Conservation (phyloP, 768 basidiomycete genomes). For the Phylloporus rhodoxanthus region DNA sequence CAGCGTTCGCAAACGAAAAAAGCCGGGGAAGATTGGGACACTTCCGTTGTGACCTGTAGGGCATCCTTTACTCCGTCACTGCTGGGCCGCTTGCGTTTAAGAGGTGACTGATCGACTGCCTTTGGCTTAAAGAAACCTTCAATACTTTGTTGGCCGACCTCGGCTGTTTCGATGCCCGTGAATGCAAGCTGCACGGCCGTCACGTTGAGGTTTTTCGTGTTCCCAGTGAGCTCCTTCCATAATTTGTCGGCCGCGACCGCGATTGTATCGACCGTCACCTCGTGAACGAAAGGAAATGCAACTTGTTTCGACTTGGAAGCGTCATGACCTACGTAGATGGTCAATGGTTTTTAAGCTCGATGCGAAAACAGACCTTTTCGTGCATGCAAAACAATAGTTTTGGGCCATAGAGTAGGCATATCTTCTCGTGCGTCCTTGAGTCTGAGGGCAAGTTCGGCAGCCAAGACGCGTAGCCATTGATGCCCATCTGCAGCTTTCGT, state of each 20-base stretch:
- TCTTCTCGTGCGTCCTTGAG: constrained; percentile 74
- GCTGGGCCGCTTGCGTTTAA: constrained; percentile 39
- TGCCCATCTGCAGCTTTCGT: constrained; percentile 68
- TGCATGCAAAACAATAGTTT: constrained; percentile 75
- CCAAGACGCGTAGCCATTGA: constrained; percentile 89
- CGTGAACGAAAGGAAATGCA: constrained; percentile 77
- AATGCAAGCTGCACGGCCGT: constrained; percentile 71
- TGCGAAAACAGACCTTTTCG: constrained; percentile 51
- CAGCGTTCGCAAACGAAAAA: constrained; percentile 61
- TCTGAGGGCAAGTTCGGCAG: constrained; percentile 83
- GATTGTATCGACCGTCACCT: constrained; percentile 72
- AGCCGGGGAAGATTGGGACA: not conserved
- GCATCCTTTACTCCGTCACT: constrained; percentile 7
- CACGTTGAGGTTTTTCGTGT: constrained; percentile 50
- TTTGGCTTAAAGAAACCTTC: constrained; percentile 70
- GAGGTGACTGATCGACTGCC: constrained; percentile 16
- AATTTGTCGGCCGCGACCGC: constrained; percentile 70
- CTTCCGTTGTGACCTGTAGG: not conserved
- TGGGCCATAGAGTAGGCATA: constrained; percentile 83
- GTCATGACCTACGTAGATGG: constrained; percentile 52
- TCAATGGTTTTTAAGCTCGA: not conserved
- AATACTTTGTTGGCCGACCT: constrained; percentile 79
- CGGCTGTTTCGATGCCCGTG: constrained; percentile 67
- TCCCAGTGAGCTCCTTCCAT: constrained; percentile 82
- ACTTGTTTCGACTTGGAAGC: constrained; percentile 73